These are phyloP conservation scores for Ophiostoma ips DNA, from an alignment of 2,329 filamentous ascomycete species.

Conservation along the genomic window DNA sequence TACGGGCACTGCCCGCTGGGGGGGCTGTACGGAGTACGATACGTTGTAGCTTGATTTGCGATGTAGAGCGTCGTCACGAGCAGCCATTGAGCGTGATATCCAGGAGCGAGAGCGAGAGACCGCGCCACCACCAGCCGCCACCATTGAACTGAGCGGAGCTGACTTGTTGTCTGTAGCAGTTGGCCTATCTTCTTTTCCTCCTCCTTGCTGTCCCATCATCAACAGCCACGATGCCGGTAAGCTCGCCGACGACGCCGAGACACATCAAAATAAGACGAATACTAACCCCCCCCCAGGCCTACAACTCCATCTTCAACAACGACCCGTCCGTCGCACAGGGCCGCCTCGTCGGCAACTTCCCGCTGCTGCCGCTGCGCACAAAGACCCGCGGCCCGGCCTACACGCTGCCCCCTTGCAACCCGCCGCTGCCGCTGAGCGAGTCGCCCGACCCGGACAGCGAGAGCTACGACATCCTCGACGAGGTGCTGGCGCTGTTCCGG, in stretches of 20 bases:
- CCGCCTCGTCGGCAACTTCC: conserved; percentile 70
- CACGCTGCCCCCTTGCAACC: conserved; percentile 51
- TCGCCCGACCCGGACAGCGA: conserved; percentile 72
- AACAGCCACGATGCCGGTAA: conserved; percentile 1
- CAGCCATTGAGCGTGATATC: neutral
- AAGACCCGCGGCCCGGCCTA: conserved; percentile 92
- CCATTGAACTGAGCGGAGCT: neutral
- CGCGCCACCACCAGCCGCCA: neutral
- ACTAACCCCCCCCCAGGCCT: conserved; percentile 46
- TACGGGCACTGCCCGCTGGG: conserved; percentile 1
- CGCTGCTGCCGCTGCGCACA: conserved; percentile 85
- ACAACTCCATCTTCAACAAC: conserved; percentile 92
- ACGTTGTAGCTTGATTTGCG: neutral
- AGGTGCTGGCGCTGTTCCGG: conserved; percentile 82
- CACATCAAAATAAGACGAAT: neutral
- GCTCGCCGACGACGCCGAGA: neutral
- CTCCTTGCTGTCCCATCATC: no score
- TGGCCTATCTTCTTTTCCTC: no score
- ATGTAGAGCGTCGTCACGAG: neutral
- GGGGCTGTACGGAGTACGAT: no score
- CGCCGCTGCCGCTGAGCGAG: conserved; percentile 43
- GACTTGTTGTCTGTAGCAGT: neutral
- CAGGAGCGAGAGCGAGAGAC: neutral
- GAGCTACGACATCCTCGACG: conserved; percentile 92
- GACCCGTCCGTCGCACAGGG: conserved; percentile 46